Conservation (phyloP, 305 asterid genomes). For the Ajuga reptans region DNA sequence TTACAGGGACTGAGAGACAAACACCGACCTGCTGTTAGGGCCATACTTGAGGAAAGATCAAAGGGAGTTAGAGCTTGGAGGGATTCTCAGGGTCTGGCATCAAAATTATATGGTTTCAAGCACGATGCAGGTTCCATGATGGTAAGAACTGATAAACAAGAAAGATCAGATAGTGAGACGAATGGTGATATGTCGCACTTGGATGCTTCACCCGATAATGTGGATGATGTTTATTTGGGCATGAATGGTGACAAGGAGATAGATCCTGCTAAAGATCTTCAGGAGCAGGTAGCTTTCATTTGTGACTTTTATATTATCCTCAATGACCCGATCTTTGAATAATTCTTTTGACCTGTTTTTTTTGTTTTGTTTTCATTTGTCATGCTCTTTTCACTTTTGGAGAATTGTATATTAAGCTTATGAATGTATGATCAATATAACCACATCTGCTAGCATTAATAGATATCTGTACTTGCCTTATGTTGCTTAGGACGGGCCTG, state of each 20-base stretch:
- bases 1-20: constrained; percentile 66
- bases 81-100: constrained; percentile 73
- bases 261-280: constrained; percentile 74
- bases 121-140: constrained; percentile 44
- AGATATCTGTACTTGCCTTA: not conserved
- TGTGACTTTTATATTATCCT: not conserved
- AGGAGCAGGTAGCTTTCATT: constrained; percentile 62
- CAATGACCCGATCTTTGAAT: not conserved
- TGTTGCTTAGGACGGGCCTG: not conserved
- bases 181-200: constrained; percentile 29
- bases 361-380: not conserved
- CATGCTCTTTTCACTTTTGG: not conserved
- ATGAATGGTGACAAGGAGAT: constrained; percentile 46
- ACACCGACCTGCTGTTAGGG: constrained; percentile 80
- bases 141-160: constrained; percentile 36
- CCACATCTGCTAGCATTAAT: not conserved
- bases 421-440: not conserved
- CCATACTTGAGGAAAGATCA: constrained; percentile 71
- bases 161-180: constrained; percentile 30
- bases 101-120: constrained; percentile 64
- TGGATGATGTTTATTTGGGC: constrained; percentile 34
- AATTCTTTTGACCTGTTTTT: not conserved
- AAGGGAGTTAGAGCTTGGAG: constrained; percentile 65
- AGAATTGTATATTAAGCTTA: not conserved
- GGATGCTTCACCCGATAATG: constrained; percentile 36